Evolutionary conservation across 1,139 yeast genomes (phyloP), one percentile per base, ranked within the genome.

Genomic region (Kurtzmaniella natalensis): DNA sequence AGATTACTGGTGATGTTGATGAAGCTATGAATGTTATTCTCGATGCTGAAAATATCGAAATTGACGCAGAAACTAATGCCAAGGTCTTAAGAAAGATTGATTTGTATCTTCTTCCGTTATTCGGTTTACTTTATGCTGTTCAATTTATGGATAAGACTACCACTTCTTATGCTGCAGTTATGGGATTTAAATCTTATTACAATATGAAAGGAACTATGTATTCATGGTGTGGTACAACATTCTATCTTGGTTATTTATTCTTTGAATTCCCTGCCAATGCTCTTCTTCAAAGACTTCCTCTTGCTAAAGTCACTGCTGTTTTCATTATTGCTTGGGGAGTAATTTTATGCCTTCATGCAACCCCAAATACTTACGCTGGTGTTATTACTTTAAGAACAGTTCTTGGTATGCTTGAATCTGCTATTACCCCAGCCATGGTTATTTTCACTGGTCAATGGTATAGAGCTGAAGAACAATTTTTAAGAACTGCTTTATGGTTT

Each of bases 61-160:
- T 52, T 3, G 50, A 50, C 24, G 47, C 43, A 11, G 47, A 38
- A 31, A 38, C 42, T 8, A 48, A 49, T 28, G 41, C 34, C 20
- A 44, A 39, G 21, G 30, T 56, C 22, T 52, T 67, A n/a, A 44
- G 71, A 36, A 78, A 76, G 45, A 71, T 73, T 28, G 83, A 78
- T 46, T 28, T 64, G 10, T 68, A 55, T 42, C 47, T 78, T 38
- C 56, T 72, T 44, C 77, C 81, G 0, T 40, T 76, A 32, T 57
- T 76, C 59, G 70, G 78, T 45, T 38, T 72, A 11, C 48, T 76
- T 15, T 75, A 76, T 51, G 64, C 76, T 5, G 55, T 66, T 25
- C 83, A 78, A 51, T 74, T 65, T 39, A 73, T 78, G 75, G 85
- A 78, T 50, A 79, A 78, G 47, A 54, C 63, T 13, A 57, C 81